A percentile compares a stretch with the other conserved stretches of the same genome.
phyloP scores from a whole-genome alignment of 2,329 filamentous ascomycete genomes.

The Penicillium sp. region DNA sequence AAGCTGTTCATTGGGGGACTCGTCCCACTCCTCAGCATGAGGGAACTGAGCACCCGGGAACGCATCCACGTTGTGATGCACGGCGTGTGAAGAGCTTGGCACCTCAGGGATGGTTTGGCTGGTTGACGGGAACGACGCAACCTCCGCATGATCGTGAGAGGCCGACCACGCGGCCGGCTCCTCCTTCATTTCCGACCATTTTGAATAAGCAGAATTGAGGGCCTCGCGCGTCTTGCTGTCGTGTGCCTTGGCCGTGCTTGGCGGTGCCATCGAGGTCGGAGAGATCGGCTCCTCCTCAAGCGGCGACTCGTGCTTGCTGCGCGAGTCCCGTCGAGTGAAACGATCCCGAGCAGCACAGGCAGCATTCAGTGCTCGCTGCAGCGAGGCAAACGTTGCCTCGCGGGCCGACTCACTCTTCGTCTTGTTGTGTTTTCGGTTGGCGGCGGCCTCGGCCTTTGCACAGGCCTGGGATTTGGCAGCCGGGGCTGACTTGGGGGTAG shows the following conservation, averaged over 20 bases:
- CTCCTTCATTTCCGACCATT: slow-evolving; percentile 31
- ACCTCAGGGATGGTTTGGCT: slow-evolving; percentile 23
- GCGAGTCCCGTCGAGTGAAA: slow-evolving; percentile 25
- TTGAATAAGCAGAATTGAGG: slow-evolving; percentile 25
- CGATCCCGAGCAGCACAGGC: slow-evolving; percentile 41
- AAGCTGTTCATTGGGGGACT: slow-evolving; percentile 21
- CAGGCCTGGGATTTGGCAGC: slow-evolving; percentile 19
- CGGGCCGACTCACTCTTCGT: slow-evolving; percentile 39
- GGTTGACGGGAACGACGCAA: slow-evolving; percentile 20
- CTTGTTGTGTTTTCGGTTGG: slow-evolving; percentile 36
- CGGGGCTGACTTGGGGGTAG: slow-evolving; percentile 30
- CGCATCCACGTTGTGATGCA: slow-evolving; percentile 15
- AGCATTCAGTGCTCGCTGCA: slow-evolving; percentile 45
- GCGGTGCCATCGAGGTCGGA: slow-evolving; percentile 27
- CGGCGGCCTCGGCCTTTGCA: slow-evolving; percentile 17
- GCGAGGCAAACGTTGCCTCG: slow-evolving; percentile 45
- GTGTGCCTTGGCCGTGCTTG: slow-evolving; percentile 12
- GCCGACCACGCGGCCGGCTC: slow-evolving; percentile 29
- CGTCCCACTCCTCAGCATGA: slow-evolving; percentile 30
- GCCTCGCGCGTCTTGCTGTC: slow-evolving; percentile 15
- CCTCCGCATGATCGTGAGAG: slow-evolving; percentile 23
- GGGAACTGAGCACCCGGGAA: slow-evolving; percentile 18
- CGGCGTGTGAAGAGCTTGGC: slow-evolving; percentile 14
- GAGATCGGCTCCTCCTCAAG: slow-evolving; percentile 30
- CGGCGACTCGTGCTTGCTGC: slow-evolving; percentile 18